Base-by-base conservation (phyloP, 371 early-diverging fungal species). In the Mortierella sp. region DNA sequence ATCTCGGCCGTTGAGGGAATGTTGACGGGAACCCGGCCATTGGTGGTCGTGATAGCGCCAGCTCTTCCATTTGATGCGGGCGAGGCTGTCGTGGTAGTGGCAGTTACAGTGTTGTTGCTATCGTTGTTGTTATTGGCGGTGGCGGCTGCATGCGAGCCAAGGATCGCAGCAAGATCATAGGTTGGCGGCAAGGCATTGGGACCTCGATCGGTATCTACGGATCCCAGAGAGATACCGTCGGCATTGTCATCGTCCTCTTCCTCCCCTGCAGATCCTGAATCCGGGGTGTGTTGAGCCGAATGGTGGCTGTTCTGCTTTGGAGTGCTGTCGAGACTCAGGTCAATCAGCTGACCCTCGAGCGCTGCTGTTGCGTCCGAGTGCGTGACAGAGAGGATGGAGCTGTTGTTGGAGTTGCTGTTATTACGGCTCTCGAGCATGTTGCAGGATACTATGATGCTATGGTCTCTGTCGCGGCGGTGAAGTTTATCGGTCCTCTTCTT, bases 1-100 rank as follows among this genome's bases (percentile, higher is more conserved):
- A 75, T 75, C 60, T 75, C 75, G 19, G 63, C 75, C 2, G 69
- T 75, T 1, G 75, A 64, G 17, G 75, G 75, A 28, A 75, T 54
- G 21, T 59, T 58, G 60, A 44, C 37, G 6, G 75, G 75, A 4
- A 75, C 50, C 17, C 69, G 75, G 3, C 59, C 61, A 2, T n/a
- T n/a, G n/a, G n/a, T n/a, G n/a, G 30, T 34, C 8, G 61, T 44
- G 17, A 47, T 32, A 21, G 55, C 34, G 32, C 39, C 57, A 11
- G 3, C 28, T 21, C 47, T 50, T 27, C 51, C 48, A 31, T 42
- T 56, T n/a, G n/a, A n/a, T 6, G 26, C n/a, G 17, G 27, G n/a
- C 11, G 56, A 31, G 15, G 55, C 28, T 21, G 57, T 44, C 7
- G 60, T 34, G 4, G 52, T 50, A 19, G 58, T 46, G 5, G 50